Conservation (phyloP, 306 rosid genomes). For the Neltuma alba region DNA sequence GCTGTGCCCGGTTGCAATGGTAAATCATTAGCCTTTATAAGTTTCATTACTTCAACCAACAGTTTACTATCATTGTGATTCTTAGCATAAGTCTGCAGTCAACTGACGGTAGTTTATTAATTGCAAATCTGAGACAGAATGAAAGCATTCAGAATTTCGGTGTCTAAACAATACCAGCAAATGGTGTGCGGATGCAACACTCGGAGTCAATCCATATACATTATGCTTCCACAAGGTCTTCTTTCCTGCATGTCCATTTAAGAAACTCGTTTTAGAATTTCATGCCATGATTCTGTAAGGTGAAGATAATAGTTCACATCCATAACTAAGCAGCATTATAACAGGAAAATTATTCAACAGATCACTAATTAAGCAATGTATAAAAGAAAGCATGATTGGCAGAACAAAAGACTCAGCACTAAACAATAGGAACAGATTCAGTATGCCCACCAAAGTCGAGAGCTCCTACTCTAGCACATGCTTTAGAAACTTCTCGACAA, state of each 20-base stretch:
- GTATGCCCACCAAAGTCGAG: slow-evolving; percentile 67
- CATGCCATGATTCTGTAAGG: not conserved
- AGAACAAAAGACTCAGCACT: not conserved
- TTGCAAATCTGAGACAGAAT: slow-evolving; percentile 26
- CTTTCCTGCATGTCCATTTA: slow-evolving; percentile 61
- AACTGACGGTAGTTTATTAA: slow-evolving; percentile 35
- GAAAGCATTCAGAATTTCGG: slow-evolving; percentile 22
- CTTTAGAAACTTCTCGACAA: slow-evolving; percentile 83
- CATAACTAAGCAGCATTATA: slow-evolving; percentile 3
- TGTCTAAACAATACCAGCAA: slow-evolving; percentile 66
- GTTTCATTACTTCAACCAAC: slow-evolving; percentile 78
- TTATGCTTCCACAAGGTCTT: slow-evolving; percentile 90
- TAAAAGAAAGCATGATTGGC: not conserved
- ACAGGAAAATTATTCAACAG: slow-evolving; percentile 2
- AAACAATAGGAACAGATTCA: not conserved
- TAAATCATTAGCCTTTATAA: slow-evolving; percentile 67
- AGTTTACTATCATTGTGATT: slow-evolving; percentile 65
- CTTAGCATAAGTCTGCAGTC: slow-evolving; percentile 68
- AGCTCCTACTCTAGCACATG: slow-evolving; percentile 78
- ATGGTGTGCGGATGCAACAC: slow-evolving; percentile 75
- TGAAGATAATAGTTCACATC: not conserved
- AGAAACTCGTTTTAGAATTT: slow-evolving; percentile 26
- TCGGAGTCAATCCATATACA: slow-evolving; percentile 75
- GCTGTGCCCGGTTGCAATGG: slow-evolving; percentile 95
- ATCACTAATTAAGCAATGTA: not conserved